Evolutionary conservation across 2,329 filamentous ascomycete genomes (phyloP).

Genomic region (Ophiocordyceps australis): DNA sequence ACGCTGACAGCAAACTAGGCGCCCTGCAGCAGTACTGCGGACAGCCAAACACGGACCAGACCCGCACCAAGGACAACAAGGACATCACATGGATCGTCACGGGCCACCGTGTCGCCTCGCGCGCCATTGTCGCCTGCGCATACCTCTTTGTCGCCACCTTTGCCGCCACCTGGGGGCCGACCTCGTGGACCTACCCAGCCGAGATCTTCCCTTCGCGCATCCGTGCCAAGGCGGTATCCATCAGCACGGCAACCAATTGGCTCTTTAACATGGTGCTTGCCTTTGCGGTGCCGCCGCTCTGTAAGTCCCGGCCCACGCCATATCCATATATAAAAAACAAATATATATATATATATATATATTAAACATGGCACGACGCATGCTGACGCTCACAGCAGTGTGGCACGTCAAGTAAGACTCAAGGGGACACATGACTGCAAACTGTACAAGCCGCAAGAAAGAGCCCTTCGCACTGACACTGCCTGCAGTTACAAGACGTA

Average conservation of each 20-base stretch:
- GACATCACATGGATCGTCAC: constrained; percentile 40
- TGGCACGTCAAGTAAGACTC: constrained; percentile 31
- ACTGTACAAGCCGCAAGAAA: background rate
- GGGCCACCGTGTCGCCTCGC: constrained; percentile 31
- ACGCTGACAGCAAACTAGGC: constrained; percentile 7
- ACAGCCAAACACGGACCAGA: constrained; percentile 21
- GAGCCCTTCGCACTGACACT: background rate
- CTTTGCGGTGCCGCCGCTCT: constrained; percentile 25
- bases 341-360: too few species aligned
- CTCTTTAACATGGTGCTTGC: constrained; percentile 14
- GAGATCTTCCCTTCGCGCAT: constrained; percentile 24
- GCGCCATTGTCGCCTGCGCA: constrained; percentile 42
- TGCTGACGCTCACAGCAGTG: constrained; percentile 4
- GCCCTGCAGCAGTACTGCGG: constrained; percentile 43
- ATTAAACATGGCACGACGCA: too few species aligned
- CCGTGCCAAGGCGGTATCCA: constrained; percentile 23
- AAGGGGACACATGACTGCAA: background rate
- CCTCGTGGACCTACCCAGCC: constrained; percentile 27
- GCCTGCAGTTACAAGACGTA: constrained; percentile 36
- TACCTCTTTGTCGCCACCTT: constrained; percentile 38
- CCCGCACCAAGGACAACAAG: constrained; percentile 17
- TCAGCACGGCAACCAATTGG: constrained; percentile 19
- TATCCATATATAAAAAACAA: too few species aligned
- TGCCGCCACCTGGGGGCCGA: constrained; percentile 21
- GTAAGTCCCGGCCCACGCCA: too few species aligned